Evolutionary conservation across 2,329 filamentous ascomycete genomes (phyloP).

Genomic region (Neofusicoccum parvum): DNA sequence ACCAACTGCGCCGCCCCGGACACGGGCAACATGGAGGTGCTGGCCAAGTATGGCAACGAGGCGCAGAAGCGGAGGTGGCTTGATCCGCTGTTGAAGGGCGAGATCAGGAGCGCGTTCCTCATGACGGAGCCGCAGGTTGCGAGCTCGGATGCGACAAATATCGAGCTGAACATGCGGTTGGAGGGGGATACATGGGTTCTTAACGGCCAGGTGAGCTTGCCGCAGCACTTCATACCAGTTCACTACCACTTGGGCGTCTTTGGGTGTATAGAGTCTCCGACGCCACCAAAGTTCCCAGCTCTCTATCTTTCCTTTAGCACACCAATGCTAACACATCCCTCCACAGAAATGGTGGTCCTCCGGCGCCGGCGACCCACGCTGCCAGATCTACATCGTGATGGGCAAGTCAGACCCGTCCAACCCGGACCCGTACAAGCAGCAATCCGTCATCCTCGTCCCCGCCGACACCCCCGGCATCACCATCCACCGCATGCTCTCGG

Average conservation of each 20-base stretch:
- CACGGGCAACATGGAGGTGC: conserved; percentile 93
- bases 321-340: conserved; percentile 40
- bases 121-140: conserved; percentile 93
- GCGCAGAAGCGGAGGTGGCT: conserved; percentile 85
- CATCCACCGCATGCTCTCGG: conserved; percentile 89
- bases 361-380: conserved; percentile 89
- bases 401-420: conserved; percentile 83
- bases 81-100: conserved; percentile 75
- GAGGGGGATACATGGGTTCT: conserved; percentile 89
- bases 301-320: conserved; percentile 21
- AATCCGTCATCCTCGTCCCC: conserved; percentile 90
- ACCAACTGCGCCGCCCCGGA: conserved; percentile 90
- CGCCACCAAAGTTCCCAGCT: conserved; percentile 25
- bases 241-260: no score
- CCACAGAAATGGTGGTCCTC: conserved; percentile 98
- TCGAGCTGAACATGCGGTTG: conserved; percentile 76
- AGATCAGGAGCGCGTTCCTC: conserved; percentile 86
- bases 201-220: conserved; percentile 69
- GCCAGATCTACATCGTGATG: conserved; percentile 94
- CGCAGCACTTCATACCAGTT: conserved; percentile 26
- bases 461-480: conserved; percentile 79
- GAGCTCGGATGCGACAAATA: conserved; percentile 90
- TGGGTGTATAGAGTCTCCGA: background rate
- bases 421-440: conserved; percentile 79
- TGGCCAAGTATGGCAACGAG: conserved; percentile 87